Evolutionary conservation across 805 yeast species (phyloP).

Genomic region (Saccharomyces eubayanus): DNA sequence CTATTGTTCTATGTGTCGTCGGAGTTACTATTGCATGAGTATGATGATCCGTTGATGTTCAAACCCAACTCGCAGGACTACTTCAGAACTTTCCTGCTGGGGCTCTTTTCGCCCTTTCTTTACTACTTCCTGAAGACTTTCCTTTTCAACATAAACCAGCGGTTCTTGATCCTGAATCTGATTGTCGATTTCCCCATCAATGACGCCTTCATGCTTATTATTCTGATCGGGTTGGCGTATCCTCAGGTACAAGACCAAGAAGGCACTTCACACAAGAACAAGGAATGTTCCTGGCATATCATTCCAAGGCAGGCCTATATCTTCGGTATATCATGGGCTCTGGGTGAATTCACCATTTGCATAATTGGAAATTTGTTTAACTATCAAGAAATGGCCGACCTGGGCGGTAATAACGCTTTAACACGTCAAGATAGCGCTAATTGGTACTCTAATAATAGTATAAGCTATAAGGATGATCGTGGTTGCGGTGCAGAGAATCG

Average conservation of each 20-base stretch:
- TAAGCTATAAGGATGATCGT: neutral
- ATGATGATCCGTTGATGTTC: conserved; percentile 27
- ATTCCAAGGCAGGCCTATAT: conserved; percentile 34
- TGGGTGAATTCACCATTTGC: conserved; percentile 28
- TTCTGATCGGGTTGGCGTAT: conserved; percentile 33
- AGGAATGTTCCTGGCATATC: conserved; percentile 29
- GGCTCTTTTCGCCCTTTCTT: conserved; percentile 30
- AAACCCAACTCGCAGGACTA: conserved; percentile 34
- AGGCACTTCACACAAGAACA: neutral
- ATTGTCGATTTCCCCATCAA: conserved; percentile 28
- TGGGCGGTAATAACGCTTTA: neutral
- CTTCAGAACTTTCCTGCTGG: conserved; percentile 32
- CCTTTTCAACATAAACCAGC: conserved; percentile 22
- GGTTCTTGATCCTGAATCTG: conserved; percentile 25
- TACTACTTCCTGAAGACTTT: conserved; percentile 27
- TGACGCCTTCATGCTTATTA: conserved; percentile 32
- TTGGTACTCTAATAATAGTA: neutral
- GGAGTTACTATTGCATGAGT: conserved; percentile 14
- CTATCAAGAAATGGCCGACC: conserved; percentile 18
- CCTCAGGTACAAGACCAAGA: conserved; percentile 32
- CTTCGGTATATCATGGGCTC: conserved; percentile 33
- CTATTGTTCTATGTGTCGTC: conserved; percentile 16
- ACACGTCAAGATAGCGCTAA: neutral
- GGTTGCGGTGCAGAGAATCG: neutral
- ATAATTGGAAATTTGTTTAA: conserved; percentile 19